Percentiles rank a stretch among this genome's conserved stretches.
Evolutionary conservation across 1,139 yeast species (phyloP).

Genomic region (Suhomyces wounanorum): DNA sequence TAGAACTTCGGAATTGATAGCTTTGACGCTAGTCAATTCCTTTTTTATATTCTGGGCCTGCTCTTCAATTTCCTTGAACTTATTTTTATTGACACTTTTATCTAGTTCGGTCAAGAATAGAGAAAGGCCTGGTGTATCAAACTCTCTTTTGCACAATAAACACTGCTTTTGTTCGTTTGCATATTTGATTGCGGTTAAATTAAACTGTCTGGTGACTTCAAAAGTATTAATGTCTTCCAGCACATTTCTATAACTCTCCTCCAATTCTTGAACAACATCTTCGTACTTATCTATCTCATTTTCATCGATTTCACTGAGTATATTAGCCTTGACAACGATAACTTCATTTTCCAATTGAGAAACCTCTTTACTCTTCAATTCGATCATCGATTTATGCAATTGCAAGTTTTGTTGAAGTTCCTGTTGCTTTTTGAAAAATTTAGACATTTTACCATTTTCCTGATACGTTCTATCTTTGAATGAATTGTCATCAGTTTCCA

Average conservation of each 20-base stretch:
- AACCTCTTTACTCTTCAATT: constrained; percentile 16
- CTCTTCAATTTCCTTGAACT: constrained; percentile 37
- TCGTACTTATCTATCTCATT: constrained; percentile 55
- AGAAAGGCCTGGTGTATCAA: constrained; percentile 44
- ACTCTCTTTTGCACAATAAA: constrained; percentile 63
- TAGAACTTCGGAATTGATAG: constrained; percentile 32
- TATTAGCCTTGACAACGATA: constrained; percentile 20
- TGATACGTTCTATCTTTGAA: constrained; percentile 24
- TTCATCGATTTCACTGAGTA: constrained; percentile 37
- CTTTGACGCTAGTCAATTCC: constrained; percentile 28
- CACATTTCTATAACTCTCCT: constrained; percentile 59
- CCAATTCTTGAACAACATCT: constrained; percentile 53
- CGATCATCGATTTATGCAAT: constrained; percentile 14
- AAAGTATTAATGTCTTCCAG: constrained; percentile 64
- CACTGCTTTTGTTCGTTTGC: constrained; percentile 61
- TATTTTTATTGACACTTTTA: constrained; percentile 40
- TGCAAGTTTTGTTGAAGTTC: neutral
- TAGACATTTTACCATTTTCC: constrained; percentile 14
- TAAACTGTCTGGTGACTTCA: constrained; percentile 66
- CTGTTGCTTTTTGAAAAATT: constrained; percentile 12
- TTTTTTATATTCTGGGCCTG: constrained; percentile 35
- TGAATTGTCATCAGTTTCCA: constrained; percentile 24
- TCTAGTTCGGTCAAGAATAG: constrained; percentile 35
- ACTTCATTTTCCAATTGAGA: constrained; percentile 21
- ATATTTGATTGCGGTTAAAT: constrained; percentile 60